Conservation (phyloP, 169 alveolate genomes). For the Cryptosporidium muris region DNA sequence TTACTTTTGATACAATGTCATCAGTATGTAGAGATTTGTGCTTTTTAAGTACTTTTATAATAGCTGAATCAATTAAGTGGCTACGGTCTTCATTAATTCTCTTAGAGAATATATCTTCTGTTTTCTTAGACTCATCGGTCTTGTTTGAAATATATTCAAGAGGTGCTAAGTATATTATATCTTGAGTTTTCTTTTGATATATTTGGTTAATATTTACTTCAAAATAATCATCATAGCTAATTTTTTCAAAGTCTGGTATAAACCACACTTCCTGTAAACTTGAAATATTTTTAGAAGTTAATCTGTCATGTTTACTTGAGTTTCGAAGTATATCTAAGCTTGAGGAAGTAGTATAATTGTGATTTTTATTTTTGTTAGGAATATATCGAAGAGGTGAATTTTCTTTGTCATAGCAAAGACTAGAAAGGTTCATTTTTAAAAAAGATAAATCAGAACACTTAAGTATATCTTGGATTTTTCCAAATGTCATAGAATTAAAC, state of each 20-base stretch:
- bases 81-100: slow-evolving; percentile 2
- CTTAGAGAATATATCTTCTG: not conserved
- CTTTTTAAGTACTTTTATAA: slow-evolving; percentile 32
- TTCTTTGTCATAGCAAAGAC: slow-evolving; percentile 24
- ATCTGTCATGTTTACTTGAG: too few species aligned
- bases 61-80: slow-evolving; percentile 39
- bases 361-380: not conserved
- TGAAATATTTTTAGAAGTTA: not conserved
- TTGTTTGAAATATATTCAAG: too few species aligned
- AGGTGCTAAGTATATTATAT: too few species aligned
- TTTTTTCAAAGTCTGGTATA: not conserved
- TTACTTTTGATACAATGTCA: slow-evolving; percentile 20
- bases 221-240: not conserved
- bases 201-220: too few species aligned
- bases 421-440: slow-evolving; percentile 15
- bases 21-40: slow-evolving; percentile 44
- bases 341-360: too few species aligned
- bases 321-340: too few species aligned
- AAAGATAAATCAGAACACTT: slow-evolving; percentile 22
- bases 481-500: slow-evolving; percentile 42
- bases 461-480: slow-evolving; percentile 26
- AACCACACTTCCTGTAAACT: not conserved
- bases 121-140: too few species aligned
- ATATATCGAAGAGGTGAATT: slow-evolving; percentile 7
- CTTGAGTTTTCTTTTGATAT: too few species aligned